phyloP scores from a whole-genome alignment of 257 asterid genomes.

The Fraxinus cuspidata region DNA sequence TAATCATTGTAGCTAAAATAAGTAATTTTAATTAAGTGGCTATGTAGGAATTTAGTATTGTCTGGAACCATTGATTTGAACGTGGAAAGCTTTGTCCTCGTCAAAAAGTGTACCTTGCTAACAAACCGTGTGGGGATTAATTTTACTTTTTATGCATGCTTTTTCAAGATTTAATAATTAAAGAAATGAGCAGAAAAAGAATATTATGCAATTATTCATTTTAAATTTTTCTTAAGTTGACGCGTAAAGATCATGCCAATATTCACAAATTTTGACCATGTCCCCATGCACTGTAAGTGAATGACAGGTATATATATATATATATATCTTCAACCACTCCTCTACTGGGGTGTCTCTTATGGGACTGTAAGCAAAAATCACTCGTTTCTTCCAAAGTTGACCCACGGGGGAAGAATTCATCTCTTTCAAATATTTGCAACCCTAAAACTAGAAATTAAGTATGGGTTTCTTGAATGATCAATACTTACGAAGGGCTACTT shows the following conservation, averaged over 20 bases:
- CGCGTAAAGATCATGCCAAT: not conserved
- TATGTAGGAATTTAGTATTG: not conserved
- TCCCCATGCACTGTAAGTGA: not conserved
- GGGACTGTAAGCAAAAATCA: not conserved
- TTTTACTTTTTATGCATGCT: not conserved
- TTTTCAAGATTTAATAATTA: not conserved
- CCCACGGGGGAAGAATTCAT: not conserved
- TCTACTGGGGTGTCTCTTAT: not conserved
- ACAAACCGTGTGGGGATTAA: not conserved
- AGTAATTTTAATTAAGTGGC: not conserved
- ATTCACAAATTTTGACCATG: not conserved
- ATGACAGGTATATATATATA: not conserved
- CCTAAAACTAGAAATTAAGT: not conserved
- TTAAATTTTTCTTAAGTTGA: not conserved
- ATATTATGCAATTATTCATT: not conserved
- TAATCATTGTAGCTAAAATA: not conserved
- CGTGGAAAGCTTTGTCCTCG: not conserved
- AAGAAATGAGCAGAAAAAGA: not conserved
- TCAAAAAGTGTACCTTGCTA: not conserved
- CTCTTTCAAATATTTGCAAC: not conserved
- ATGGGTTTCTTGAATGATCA: conserved; percentile 1
- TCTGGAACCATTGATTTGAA: not conserved
- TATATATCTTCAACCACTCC: not conserved
- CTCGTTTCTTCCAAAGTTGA: too few relatives aligned
- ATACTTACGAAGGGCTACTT: not conserved